Evolutionary conservation across 768 basidiomycete species (phyloP), one percentile per base, ranked within the genome.

Genomic region (Trametes meyenii): DNA sequence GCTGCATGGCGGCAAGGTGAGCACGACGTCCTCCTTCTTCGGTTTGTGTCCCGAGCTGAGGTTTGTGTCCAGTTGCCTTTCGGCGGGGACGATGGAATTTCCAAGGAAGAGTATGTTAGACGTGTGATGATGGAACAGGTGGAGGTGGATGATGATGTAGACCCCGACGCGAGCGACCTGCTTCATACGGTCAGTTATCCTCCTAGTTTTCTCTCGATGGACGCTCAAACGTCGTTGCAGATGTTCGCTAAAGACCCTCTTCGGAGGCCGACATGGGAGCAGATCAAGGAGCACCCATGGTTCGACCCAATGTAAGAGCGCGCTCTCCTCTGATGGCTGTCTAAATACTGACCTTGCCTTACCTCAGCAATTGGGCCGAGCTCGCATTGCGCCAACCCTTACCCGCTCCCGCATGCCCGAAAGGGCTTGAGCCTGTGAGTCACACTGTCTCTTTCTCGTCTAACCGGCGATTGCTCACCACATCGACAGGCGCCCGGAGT

Each of bases 1-100:
- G 46, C 38, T 70, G 19, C 51, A 58, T 33, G 29, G 29, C 45
- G 67, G 68, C 17, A 58, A 60, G 54, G 67, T 66, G 44, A 60
- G 59, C 36, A 40, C 17, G 8, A 42, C 12, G 26, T 43, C 17
- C 42, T 39, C 36, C 7, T 33, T 6, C 14, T 17, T 12, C 11
- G 2, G 17, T 4, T 1, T n/a, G n/a, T n/a, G n/a, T n/a, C n/a
- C n/a, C 7, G 17, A 45, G 29, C 35, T 45, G n/a, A 55, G 12
- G 19, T 13, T 23, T 1, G 24, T 16, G 2, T 24, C 5, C 19
- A 55, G 55, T 44, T 45, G 44, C 55, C 55, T 13, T 55, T 55
- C 19, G 55, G 55, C 7, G 45, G n/a, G 33, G 55, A 38, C 5
- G 26, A 21, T 17, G 35, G n/a, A 0, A 1, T 46, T 26, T 29